Percentiles rank a stretch among this genome's conserved stretches.
Evolutionary conservation across 1,284 basidiomycete species (phyloP).

Genomic region (Ceratobasidium sp.): DNA sequence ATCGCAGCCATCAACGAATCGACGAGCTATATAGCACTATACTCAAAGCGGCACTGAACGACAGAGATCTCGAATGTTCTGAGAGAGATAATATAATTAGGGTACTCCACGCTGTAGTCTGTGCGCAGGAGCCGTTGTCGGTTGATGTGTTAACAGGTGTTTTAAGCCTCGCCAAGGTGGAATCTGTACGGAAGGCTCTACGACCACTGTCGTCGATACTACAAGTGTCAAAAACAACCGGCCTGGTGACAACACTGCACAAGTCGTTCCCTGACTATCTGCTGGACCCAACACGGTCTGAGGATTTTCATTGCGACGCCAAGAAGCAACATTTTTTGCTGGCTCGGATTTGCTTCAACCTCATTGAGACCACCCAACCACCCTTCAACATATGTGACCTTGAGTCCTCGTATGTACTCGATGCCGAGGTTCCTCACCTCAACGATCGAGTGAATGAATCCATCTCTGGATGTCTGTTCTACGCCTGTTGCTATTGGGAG

Average conservation of each 20-base stretch:
- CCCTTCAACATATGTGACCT: conserved; percentile 18
- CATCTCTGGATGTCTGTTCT: background rate
- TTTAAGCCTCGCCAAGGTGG: background rate
- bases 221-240: background rate
- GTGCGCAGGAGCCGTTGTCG: conserved; percentile 9
- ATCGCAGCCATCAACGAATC: background rate
- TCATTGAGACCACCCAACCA: background rate
- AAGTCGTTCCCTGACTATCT: conserved; percentile 13
- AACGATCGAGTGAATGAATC: background rate
- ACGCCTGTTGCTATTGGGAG: background rate
- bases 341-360: background rate
- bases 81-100: background rate
- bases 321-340: background rate
- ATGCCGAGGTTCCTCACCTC: background rate
- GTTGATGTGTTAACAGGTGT: background rate
- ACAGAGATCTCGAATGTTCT: background rate
- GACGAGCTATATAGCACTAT: background rate
- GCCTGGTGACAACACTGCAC: conserved; percentile 3
- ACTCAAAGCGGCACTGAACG: background rate
- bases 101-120: background rate
- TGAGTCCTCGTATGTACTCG: conserved; percentile 7
- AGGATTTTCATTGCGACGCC: background rate
- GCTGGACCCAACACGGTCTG: background rate
- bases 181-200: background rate
- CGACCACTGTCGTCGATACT: conserved; percentile 1